Base-by-base conservation (phyloP, 2,329 filamentous ascomycete species). In the Rugonectria rugulosa region DNA sequence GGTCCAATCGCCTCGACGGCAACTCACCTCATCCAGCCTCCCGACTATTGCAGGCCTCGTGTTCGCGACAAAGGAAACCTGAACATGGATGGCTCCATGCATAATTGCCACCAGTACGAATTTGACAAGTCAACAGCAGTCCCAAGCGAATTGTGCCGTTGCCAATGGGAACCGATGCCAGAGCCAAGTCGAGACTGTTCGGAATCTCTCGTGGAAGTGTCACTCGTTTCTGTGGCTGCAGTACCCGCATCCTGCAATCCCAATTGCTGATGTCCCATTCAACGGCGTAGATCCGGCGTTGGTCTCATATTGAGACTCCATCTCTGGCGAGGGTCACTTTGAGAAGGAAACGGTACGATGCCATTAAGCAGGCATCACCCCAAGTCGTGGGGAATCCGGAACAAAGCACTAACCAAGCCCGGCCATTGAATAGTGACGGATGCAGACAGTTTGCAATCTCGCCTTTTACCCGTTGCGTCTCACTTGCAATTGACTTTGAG, bases 1-100 rank as follows among this genome's bases (percentile, higher is more conserved):
- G 34, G 43, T 26, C 38, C 43, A 47, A 48, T 43, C 51, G n/a
- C n/a, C n/a, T n/a, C 38, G 19, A 23, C 32, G 29, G 21, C 7
- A 42, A 14, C 47, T 26, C 41, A 45, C 41, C 9, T 29, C 37
- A 23, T 20, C 3, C 7, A 10, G 20, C 46, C 36, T 37, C 15
- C n/a, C 20, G n/a, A 24, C 23, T 26, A 32, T 20, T 21, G 9
- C 10, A 10, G 44, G 21, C 23, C 34, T 47, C 23, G 44, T 32
- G 40, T 42, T 29, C 38, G 44, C 15, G 44, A 23, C 32, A 20
- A 20, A 37, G 23, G 20, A 37, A n/a, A n/a, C n/a, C 21, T 26
- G 23, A 10, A 24, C 29, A 23, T 46, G 5, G n/a, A n/a, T 20
- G 14, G 24, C 23, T 46, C 29, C 12, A 14, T 17, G 29, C 15